A percentile compares a stretch with the other conserved stretches of the same genome.
Conservation (phyloP, 306 rosid genomes). For the Acacia confusa region DNA sequence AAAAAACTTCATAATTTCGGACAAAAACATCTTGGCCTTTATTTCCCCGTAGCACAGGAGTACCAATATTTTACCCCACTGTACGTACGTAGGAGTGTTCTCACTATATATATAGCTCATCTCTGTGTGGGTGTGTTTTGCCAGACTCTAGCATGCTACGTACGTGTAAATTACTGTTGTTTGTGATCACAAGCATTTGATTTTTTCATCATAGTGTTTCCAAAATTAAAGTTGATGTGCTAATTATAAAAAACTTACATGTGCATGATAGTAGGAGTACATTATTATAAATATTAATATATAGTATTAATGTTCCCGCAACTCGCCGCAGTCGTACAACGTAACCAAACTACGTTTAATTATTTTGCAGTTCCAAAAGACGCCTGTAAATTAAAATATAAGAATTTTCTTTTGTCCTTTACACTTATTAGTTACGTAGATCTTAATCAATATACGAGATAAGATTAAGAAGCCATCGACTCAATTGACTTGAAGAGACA, state of each 20-base stretch:
- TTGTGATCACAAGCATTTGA: too few relatives aligned
- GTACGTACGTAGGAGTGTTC: too few relatives aligned
- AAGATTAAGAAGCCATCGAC: background rate
- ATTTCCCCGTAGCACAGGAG: too few relatives aligned
- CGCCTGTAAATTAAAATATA: background rate
- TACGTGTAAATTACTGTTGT: too few relatives aligned
- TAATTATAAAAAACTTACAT: background rate
- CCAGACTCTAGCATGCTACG: too few relatives aligned
- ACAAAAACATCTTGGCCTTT: too few relatives aligned
- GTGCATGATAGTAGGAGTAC: background rate
- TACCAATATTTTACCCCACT: too few relatives aligned
- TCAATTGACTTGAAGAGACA: too few relatives aligned
- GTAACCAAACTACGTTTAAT: background rate
- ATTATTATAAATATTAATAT: background rate
- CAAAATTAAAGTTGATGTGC: background rate
- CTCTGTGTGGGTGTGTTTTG: too few relatives aligned
- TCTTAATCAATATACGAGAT: background rate
- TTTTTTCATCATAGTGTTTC: background rate
- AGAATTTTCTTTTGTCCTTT: background rate
- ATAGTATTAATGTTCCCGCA: background rate
- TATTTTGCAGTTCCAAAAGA: background rate
- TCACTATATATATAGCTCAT: too few relatives aligned
- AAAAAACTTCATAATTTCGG: too few relatives aligned
- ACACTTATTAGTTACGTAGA: background rate
- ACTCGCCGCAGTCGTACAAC: background rate